A percentile compares a stretch with the other conserved stretches of the same genome.
Evolutionary conservation across 1,284 basidiomycete genomes (phyloP).

Genomic region (Coniophora puteana): DNA sequence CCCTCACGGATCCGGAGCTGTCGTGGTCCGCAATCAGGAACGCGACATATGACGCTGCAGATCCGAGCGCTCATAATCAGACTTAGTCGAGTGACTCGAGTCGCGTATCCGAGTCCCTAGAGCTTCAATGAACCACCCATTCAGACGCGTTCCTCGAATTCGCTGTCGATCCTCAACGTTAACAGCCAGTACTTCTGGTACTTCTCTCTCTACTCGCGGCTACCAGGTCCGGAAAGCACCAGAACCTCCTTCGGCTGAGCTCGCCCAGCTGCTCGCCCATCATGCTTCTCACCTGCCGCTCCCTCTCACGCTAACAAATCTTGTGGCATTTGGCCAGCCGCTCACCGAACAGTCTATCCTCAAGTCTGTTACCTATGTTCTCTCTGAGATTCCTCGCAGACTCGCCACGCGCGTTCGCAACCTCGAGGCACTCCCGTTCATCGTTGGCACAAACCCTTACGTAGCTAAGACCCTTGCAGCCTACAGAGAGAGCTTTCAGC

Average conservation of each 20-base stretch:
- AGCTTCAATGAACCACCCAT: too few species aligned
- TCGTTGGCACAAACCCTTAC: slow-evolving; percentile 89
- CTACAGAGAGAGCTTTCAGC: slow-evolving; percentile 73
- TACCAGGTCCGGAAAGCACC: slow-evolving; percentile 24
- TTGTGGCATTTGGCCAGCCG: slow-evolving; percentile 72
- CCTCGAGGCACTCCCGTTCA: slow-evolving; percentile 74
- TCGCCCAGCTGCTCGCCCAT: slow-evolving; percentile 25
- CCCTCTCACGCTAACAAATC: slow-evolving; percentile 63
- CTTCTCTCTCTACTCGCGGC: too few species aligned
- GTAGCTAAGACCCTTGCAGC: slow-evolving; percentile 72
- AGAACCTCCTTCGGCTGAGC: slow-evolving; percentile 21
- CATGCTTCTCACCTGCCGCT: slow-evolving; percentile 30
- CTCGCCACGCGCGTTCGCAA: slow-evolving; percentile 69
- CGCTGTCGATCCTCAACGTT: too few species aligned
- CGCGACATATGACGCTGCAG: too few species aligned
- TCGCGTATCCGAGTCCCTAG: too few species aligned
- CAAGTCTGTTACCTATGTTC: slow-evolving; percentile 63
- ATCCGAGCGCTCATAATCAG: too few species aligned
- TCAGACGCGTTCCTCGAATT: too few species aligned
- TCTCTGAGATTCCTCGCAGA: slow-evolving; percentile 71
- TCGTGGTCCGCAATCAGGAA: too few species aligned
- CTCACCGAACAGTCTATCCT: slow-evolving; percentile 66
- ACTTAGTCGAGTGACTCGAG: too few species aligned
- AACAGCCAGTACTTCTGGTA: too few species aligned
- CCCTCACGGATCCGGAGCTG: too few species aligned